phyloP scores from a whole-genome alignment of 106 monocot genomes.

The Agapanthus africanus region DNA sequence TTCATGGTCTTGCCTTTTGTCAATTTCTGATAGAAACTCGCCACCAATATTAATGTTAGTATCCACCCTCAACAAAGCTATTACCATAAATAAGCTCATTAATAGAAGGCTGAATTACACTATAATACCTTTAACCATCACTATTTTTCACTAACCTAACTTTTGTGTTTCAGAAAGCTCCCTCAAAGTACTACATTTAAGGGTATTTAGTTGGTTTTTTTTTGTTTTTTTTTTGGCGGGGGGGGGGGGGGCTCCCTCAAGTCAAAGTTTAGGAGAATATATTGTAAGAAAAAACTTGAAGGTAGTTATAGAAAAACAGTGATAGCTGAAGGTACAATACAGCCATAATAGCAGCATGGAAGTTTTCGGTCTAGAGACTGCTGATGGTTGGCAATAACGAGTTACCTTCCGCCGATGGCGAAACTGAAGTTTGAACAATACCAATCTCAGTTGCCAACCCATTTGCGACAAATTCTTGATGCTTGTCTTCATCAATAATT shows the following conservation, averaged over 20 bases:
- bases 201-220: no score
- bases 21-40: background rate
- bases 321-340: no score
- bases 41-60: background rate
- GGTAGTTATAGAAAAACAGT: no score
- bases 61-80: background rate
- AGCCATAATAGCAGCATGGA: background rate
- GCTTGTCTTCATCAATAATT: background rate
- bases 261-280: no score
- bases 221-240: no score
- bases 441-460: background rate
- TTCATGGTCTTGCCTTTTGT: background rate
- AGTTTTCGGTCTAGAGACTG: background rate
- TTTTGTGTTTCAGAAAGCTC: no score
- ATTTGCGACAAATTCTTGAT: background rate
- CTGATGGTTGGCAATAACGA: slow-evolving; percentile 5
- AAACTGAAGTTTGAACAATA: background rate
- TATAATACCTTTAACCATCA: no score
- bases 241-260: no score
- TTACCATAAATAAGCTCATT: background rate
- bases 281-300: no score
- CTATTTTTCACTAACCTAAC: no score
- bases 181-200: no score
- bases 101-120: no score
- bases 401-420: background rate